Percentiles rank a stretch among this genome's conserved stretches.
phyloP scores from a whole-genome alignment of 225 moss, liverwort and hornwort genomes.

The Marchantia polymorpha region DNA sequence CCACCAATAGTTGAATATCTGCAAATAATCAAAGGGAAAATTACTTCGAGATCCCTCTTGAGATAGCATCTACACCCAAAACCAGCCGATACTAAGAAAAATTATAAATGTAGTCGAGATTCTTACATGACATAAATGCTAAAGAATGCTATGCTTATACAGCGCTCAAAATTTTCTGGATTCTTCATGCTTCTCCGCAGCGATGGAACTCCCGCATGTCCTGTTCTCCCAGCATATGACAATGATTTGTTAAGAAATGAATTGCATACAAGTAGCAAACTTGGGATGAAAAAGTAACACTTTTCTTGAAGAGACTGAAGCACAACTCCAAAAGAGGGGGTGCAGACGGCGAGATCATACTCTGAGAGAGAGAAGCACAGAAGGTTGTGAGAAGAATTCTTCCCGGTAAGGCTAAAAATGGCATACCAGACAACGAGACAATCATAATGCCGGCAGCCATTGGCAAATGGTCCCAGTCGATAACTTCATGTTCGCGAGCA shows the following conservation, averaged over 20 bases:
- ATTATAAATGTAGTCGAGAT: neutral
- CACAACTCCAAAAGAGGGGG: neutral
- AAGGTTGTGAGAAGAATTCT: too few species aligned
- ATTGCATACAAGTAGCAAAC: neutral
- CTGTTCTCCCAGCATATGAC: constrained; percentile 32
- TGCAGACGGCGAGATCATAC: too few species aligned
- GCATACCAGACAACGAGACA: constrained; percentile 75
- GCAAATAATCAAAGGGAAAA: constrained; percentile 35
- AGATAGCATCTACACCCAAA: neutral
- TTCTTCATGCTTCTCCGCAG: constrained; percentile 83
- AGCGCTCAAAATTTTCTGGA: constrained; percentile 66
- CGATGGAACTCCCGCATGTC: constrained; percentile 84
- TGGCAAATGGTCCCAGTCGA: constrained; percentile 70
- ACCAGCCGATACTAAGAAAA: neutral
- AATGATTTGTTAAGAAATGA: too few species aligned
- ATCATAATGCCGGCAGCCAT: constrained; percentile 83
- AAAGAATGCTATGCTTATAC: constrained; percentile 64
- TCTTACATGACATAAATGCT: constrained; percentile 74
- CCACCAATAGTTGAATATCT: constrained; percentile 78
- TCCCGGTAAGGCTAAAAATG: neutral
- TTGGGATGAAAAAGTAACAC: neutral
- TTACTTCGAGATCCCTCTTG: neutral
- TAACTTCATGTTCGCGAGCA: constrained; percentile 52
- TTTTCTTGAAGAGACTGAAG: neutral
- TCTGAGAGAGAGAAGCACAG: too few species aligned